Conservation (phyloP, 2,329 filamentous ascomycete genomes). For the Beauveria varroae region DNA sequence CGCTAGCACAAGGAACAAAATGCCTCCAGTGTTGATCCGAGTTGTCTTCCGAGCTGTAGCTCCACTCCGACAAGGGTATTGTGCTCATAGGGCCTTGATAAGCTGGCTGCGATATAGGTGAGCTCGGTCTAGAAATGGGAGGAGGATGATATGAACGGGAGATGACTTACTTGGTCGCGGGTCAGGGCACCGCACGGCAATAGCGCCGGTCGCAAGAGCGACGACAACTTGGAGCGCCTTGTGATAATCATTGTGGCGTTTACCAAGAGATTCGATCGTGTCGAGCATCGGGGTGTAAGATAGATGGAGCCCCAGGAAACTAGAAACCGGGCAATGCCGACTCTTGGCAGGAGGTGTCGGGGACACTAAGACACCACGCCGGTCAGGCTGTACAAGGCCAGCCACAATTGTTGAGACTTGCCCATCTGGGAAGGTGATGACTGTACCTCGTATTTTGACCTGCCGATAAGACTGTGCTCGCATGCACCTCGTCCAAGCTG, state of each 20-base stretch:
- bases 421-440: constrained; percentile 2
- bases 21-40: constrained; percentile 4
- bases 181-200: neutral
- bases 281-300: neutral
- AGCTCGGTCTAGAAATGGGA: neutral
- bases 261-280: constrained; percentile 3
- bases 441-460: neutral
- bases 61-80: neutral
- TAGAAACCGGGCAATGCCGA: neutral
- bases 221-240: neutral
- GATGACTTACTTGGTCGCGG: neutral
- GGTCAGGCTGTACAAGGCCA: neutral
- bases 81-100: neutral
- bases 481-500: neutral
- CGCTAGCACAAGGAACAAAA: constrained; percentile 5
- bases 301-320: neutral
- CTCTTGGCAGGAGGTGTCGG: neutral
- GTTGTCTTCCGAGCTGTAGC: neutral
- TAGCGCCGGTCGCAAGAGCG: neutral
- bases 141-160: neutral
- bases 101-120: neutral
- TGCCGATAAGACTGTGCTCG: neutral
- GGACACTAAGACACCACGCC: neutral
- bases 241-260: neutral
- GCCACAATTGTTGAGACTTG: neutral